Percentiles rank a stretch among this genome's conserved stretches.
These are phyloP conservation scores for Metschnikowia anglica DNA, from an alignment of 805 yeast species.

Conservation along the genomic window DNA sequence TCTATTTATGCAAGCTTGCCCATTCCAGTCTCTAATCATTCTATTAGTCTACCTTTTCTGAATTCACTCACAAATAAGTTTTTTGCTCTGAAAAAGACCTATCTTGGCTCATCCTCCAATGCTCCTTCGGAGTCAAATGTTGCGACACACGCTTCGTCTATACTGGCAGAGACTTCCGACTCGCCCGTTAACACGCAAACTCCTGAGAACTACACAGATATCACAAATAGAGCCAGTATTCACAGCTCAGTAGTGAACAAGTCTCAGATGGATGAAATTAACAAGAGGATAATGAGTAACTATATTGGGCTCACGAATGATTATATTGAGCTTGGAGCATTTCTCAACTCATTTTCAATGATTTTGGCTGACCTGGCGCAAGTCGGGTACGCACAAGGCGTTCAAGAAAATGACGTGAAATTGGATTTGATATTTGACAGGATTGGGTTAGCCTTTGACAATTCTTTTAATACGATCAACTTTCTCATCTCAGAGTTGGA, in stretches of 20 bases:
- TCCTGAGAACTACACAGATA: conserved; percentile 10
- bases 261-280: conserved; percentile 55
- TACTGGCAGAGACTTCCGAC: conserved; percentile 21
- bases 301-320: conserved; percentile 61
- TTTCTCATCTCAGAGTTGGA: conserved; percentile 52
- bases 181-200: conserved; percentile 16
- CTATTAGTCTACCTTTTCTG: conserved; percentile 32
- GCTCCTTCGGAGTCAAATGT: conserved; percentile 23
- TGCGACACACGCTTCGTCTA: conserved; percentile 13
- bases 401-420: conserved; percentile 27
- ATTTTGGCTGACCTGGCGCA: conserved; percentile 36
- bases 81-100: conserved; percentile 3
- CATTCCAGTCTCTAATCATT: conserved; percentile 28
- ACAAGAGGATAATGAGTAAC: conserved; percentile 53
- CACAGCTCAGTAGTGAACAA: conserved; percentile 16
- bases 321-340: conserved; percentile 70
- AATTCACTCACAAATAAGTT: conserved; percentile 21
- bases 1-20: conserved; percentile 36
- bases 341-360: conserved; percentile 53
- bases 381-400: conserved; percentile 21
- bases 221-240: conserved; percentile 18
- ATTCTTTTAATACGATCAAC: conserved; percentile 53
- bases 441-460: conserved; percentile 84
- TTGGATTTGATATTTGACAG: conserved; percentile 55
- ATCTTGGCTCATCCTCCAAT: conserved; percentile 1